Percentiles rank a stretch among this genome's conserved stretches.
phyloP scores from a whole-genome alignment of 495 filamentous ascomycete genomes.

The Haplographium delicatum region DNA sequence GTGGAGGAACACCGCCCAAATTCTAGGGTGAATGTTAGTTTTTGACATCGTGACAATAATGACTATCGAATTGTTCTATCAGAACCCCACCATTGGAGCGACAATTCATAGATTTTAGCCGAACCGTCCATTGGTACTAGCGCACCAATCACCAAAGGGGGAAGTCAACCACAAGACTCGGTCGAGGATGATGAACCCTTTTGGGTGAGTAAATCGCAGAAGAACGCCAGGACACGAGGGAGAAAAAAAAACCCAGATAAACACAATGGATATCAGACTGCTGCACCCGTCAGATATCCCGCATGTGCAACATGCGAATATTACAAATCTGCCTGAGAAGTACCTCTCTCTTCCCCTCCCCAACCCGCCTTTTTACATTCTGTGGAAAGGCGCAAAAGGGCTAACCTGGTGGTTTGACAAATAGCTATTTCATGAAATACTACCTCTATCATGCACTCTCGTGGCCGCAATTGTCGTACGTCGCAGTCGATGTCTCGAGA shows the following conservation, averaged over 20 bases:
- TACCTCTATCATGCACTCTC: slow-evolving; percentile 98
- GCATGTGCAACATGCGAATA: slow-evolving; percentile 94
- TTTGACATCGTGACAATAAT: slow-evolving; percentile 9
- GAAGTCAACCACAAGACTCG: not conserved
- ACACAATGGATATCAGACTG: slow-evolving; percentile 71
- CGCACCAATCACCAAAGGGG: slow-evolving; percentile 8
- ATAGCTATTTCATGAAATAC: slow-evolving; percentile 94
- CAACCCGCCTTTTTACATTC: not conserved
- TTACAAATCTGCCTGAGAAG: slow-evolving; percentile 98
- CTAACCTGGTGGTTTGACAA: slow-evolving; percentile 7
- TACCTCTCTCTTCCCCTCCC: too few species aligned
- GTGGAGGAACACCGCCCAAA: not conserved
- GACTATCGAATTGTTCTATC: not conserved
- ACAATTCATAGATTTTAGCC: not conserved
- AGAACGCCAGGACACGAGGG: too few species aligned
- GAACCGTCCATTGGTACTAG: slow-evolving; percentile 11
- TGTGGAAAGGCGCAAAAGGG: not conserved
- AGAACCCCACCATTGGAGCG: slow-evolving; percentile 6
- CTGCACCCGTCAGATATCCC: slow-evolving; percentile 76
- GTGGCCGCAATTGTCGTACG: slow-evolving; percentile 95
- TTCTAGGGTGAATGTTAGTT: not conserved
- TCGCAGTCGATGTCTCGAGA: slow-evolving; percentile 83
- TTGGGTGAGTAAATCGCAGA: not conserved
- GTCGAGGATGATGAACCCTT: not conserved
- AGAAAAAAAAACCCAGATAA: not conserved